phyloP scores from a whole-genome alignment of 805 yeast species.

The Lipomyces spencermartinsiae region DNA sequence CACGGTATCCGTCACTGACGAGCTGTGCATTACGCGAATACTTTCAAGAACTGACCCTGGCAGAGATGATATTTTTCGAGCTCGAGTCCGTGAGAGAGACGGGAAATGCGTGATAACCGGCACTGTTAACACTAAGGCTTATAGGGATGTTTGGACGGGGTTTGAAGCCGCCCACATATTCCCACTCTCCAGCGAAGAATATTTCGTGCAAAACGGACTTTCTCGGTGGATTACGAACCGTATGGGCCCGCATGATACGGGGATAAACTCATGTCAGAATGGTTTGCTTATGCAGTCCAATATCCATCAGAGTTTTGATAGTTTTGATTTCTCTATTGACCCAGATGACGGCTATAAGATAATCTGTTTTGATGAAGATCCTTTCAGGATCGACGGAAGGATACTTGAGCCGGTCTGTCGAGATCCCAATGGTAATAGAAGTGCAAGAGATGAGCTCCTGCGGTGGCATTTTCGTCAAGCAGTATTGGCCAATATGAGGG shows the following conservation, averaged over 20 bases:
- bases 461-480: no score
- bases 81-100: neutral
- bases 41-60: neutral
- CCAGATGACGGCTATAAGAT: neutral
- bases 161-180: constrained; percentile 5
- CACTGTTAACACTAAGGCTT: neutral
- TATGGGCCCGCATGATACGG: constrained; percentile 4
- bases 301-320: constrained; percentile 4
- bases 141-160: constrained; percentile 1
- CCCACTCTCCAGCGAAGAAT: neutral
- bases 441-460: neutral
- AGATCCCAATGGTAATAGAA: neutral
- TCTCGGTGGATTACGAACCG: constrained; percentile 7
- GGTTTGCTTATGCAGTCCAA: constrained; percentile 1
- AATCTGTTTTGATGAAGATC: neutral
- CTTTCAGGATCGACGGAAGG: neutral
- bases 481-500: no score
- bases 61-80: neutral
- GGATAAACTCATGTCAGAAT: constrained; percentile 6
- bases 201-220: neutral
- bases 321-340: constrained; percentile 2
- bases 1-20: neutral
- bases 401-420: neutral
- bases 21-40: neutral
- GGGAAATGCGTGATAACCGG: neutral